phyloP scores from a whole-genome alignment of 805 yeast species.

The Nakazawaea molendinolei region DNA sequence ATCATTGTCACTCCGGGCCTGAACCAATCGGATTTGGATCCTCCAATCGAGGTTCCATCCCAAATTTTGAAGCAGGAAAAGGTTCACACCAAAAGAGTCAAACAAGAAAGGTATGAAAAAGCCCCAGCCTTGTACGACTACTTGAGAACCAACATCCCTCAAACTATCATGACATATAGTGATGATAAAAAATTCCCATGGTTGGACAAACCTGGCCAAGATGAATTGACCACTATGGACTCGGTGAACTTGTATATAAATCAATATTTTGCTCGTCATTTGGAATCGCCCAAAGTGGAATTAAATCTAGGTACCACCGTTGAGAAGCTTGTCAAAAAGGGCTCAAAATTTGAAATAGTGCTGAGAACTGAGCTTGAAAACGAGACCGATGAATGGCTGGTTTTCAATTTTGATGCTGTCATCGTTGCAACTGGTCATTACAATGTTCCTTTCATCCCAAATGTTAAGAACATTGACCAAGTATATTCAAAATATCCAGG shows the following conservation, averaged over 20 bases:
- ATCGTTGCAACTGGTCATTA: constrained; percentile 40
- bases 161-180: constrained; percentile 37
- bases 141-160: constrained; percentile 35
- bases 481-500: constrained; percentile 6
- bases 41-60: constrained; percentile 14
- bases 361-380: constrained; percentile 22
- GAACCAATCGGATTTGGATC: constrained; percentile 21
- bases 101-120: constrained; percentile 19
- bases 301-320: constrained; percentile 29
- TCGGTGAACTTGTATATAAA: constrained; percentile 28
- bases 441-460: constrained; percentile 32
- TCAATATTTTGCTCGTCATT: constrained; percentile 22
- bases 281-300: constrained; percentile 16
- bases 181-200: constrained; percentile 31
- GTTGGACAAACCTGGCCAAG: constrained; percentile 17
- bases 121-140: constrained; percentile 24
- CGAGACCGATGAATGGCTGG: constrained; percentile 25
- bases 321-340: constrained; percentile 26
- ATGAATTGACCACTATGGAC: constrained; percentile 18
- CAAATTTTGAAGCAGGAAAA: background rate
- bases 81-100: background rate
- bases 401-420: constrained; percentile 29
- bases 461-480: constrained; percentile 30
- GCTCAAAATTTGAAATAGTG: constrained; percentile 23
- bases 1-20: constrained; percentile 23